These are phyloP conservation scores for Pistacia vera DNA, from an alignment of 345 rosid species.

Conservation along the genomic window DNA sequence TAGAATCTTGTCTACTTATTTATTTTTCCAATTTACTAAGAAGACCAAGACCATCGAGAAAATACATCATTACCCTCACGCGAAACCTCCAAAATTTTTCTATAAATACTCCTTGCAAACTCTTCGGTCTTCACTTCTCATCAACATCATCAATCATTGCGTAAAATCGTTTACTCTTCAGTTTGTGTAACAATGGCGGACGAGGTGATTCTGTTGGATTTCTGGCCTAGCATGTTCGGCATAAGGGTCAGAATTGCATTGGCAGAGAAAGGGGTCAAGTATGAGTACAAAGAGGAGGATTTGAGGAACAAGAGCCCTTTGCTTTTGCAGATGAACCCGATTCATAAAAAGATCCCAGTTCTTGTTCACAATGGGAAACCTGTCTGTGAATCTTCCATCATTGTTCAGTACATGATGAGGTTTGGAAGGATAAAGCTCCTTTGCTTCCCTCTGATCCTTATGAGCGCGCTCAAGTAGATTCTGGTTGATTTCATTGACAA, in stretches of 20 bases:
- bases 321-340: constrained; percentile 21
- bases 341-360: constrained; percentile 15
- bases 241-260: constrained; percentile 14
- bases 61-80: too few relatives aligned
- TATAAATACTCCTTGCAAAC: too few relatives aligned
- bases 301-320: background rate
- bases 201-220: constrained; percentile 5
- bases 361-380: constrained; percentile 17
- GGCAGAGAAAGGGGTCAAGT: constrained; percentile 17
- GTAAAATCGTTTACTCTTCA: too few relatives aligned
- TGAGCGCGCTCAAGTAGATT: constrained; percentile 12
- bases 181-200: background rate
- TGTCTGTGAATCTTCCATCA: constrained; percentile 14
- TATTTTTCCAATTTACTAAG: too few relatives aligned
- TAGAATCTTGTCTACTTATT: too few relatives aligned
- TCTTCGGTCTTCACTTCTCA: background rate
- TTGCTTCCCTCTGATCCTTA: constrained; percentile 21
- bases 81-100: too few relatives aligned
- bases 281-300: constrained; percentile 19
- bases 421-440: constrained; percentile 9
- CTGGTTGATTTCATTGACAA: constrained; percentile 20
- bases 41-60: too few relatives aligned
- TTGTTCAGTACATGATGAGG: constrained; percentile 20
- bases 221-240: constrained; percentile 18
- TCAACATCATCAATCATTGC: background rate